Evolutionary conservation across 805 yeast genomes (phyloP), one percentile per base, ranked within the genome.

Genomic region (Candida xyloterini): DNA sequence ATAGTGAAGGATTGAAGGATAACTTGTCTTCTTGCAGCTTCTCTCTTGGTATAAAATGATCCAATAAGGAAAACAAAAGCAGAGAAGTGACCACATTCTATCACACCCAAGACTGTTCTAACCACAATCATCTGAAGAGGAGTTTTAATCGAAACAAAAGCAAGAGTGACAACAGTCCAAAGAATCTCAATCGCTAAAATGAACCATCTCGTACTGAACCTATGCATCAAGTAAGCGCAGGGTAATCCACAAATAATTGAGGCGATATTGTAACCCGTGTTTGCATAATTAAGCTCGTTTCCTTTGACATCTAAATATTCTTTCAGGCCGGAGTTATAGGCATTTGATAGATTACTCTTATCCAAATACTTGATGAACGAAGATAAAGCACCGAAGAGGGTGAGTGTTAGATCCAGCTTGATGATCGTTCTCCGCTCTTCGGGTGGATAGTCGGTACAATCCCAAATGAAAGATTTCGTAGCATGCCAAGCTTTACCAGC

Each of bases 81-180:
- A 10, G 85, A 80, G 63, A 75, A 68, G 52, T 69, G 74, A 15
- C 81, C 78, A 9, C 84, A 74, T 56, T 85, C 91, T 51, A 79
- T 78, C 1, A 76, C 73, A 29, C 84, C 88, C 43, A 81, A 66
- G 20, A 82, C 66, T 49, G 82, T 81, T 41, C 90, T 64, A 30
- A 78, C 60, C 1, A 73, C 85, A 57, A 76, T 74, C 34, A 84
- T 62, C 30, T 76, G 77, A 5, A 66, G 63, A 7, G 74, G 72
- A 8, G 68, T 67, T 20, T 72, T 63, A 10, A 76, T 77, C 43
- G 68, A 67, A 51, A 69, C 79, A 34, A 74, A 65, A 11, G 72
- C 68, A 32, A 80, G 66, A 1, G 88, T 81, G 42, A 81, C 68
- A 43, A 81, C 60, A 2, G 84, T 75, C 88, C 86, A 83, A 31